phyloP scores from a whole-genome alignment of 2,329 filamentous ascomycete genomes.

The Colletotrichum musae region DNA sequence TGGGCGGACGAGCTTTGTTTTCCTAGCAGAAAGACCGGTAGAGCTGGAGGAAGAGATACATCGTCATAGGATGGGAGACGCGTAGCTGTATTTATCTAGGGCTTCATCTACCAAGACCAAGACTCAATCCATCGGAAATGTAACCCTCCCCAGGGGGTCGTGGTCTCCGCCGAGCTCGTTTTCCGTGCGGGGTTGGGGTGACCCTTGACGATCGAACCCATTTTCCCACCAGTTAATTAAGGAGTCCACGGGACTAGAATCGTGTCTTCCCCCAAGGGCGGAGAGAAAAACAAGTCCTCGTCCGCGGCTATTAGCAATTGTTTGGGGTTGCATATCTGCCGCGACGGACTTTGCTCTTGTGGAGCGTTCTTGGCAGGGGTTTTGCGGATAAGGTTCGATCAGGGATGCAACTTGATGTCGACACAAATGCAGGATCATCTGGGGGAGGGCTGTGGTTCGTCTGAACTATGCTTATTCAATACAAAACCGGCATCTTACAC shows the following conservation, averaged over 20 bases:
- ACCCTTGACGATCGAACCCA: constrained; percentile 16
- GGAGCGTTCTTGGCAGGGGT: constrained; percentile 16
- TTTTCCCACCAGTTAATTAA: constrained; percentile 36
- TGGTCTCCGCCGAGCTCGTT: constrained; percentile 22
- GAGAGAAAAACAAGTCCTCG: neutral
- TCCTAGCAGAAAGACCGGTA: too few species aligned
- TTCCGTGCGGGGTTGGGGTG: constrained; percentile 38
- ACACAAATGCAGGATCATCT: constrained; percentile 5
- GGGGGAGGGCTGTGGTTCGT: neutral
- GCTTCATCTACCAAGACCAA: neutral
- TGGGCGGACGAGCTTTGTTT: neutral
- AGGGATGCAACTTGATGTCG: constrained; percentile 7
- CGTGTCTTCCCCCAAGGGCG: neutral
- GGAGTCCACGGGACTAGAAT: neutral
- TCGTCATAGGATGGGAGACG: neutral
- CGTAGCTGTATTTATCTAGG: too few species aligned
- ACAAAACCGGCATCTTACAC: neutral
- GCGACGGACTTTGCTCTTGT: too few species aligned
- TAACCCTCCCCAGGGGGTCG: neutral
- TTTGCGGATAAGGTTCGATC: constrained; percentile 31
- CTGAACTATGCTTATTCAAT: constrained; percentile 2
- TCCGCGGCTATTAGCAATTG: neutral
- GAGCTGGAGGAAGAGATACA: neutral
- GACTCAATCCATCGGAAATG: constrained; percentile 26
- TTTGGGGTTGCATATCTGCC: neutral